These are phyloP conservation scores for Epichloe sibirici DNA, from an alignment of 2,329 filamentous ascomycete genomes.

Conservation along the genomic window DNA sequence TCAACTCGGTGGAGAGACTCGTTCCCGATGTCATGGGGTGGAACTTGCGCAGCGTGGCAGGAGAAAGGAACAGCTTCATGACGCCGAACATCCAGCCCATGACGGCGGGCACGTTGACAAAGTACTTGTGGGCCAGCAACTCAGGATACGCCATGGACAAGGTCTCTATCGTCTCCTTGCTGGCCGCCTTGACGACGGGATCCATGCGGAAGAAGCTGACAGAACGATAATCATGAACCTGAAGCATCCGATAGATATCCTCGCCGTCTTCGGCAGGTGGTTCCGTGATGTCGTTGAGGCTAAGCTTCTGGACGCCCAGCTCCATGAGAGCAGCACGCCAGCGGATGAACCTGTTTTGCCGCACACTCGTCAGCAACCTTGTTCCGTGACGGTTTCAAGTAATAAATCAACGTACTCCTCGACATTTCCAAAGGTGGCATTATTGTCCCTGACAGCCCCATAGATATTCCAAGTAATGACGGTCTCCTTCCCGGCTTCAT, in stretches of 20 bases:
- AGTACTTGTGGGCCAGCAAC: conserved; percentile 76
- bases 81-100: conserved; percentile 80
- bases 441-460: conserved; percentile 69
- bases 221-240: conserved; percentile 86
- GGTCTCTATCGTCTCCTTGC: conserved; percentile 67
- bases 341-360: conserved; percentile 56
- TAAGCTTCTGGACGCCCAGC: conserved; percentile 62
- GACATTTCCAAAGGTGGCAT: conserved; percentile 72
- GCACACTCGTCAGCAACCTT: background rate
- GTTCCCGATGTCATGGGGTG: conserved; percentile 65
- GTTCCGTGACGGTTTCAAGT: background rate
- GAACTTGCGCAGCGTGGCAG: conserved; percentile 67
- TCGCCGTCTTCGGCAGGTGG: conserved; percentile 60
- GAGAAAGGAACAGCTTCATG: conserved; percentile 63
- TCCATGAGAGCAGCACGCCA: conserved; percentile 93
- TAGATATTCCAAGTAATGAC: conserved; percentile 91
- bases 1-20: conserved; percentile 50
- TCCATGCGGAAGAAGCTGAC: conserved; percentile 80
- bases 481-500: conserved; percentile 40
- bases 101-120: conserved; percentile 81
- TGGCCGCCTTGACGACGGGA: conserved; percentile 61
- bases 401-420: conserved; percentile 45
- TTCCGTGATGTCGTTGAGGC: conserved; percentile 54
- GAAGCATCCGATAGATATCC: conserved; percentile 83
- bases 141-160: conserved; percentile 82